Base-by-base conservation (phyloP, 148 eudicot genomes). In the Diospyros kaki region DNA sequence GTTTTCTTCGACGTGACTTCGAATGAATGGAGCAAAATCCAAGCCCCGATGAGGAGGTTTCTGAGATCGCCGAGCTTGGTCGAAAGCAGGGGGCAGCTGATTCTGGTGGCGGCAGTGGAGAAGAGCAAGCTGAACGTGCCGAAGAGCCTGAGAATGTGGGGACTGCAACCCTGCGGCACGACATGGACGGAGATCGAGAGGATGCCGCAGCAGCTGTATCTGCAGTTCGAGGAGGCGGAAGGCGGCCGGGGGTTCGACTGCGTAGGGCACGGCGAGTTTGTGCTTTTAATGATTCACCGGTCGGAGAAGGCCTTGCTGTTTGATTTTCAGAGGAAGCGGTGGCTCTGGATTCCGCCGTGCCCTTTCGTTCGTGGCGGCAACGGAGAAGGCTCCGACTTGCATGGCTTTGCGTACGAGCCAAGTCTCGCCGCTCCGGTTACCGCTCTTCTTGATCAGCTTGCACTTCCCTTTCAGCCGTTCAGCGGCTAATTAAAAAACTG, bases 121-220 rank as follows among this genome's bases (percentile, higher is more conserved):
- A 95, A 95, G 81, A 90, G 94, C 73, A 95, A 95, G 81, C 89
- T 95, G 1, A 95, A 89, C 63, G 94, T 95, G 39, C 99, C 99
- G 1, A 82, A 80, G 9, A 95, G 99, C 74, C 69, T 92, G 39
- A 66, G 99, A 66, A 58, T 93, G 17, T 95, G 99, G 99, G 78
- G 79, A 40, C 81, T 95, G 17, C 97, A 93, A 52, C 70, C 69
- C 4, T 86, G 94, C 50, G 93, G 96, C 76, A 81, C 83, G 1
- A 81, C 82, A 53, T 95, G 99, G 99, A 91, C 84, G 44, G 99
- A 95, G 78, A 81, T 89, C 0, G 99, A 92, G 81, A 81, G 99
- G 69, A 95, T 95, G 99, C 99, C 99, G 0, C 96, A 89, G 71
- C 97, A 86, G 64, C 76, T 95, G 52, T 95, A 84, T 41, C 70